Conservation (phyloP, 148 eudicot genomes). For the Diospyros kaki region DNA sequence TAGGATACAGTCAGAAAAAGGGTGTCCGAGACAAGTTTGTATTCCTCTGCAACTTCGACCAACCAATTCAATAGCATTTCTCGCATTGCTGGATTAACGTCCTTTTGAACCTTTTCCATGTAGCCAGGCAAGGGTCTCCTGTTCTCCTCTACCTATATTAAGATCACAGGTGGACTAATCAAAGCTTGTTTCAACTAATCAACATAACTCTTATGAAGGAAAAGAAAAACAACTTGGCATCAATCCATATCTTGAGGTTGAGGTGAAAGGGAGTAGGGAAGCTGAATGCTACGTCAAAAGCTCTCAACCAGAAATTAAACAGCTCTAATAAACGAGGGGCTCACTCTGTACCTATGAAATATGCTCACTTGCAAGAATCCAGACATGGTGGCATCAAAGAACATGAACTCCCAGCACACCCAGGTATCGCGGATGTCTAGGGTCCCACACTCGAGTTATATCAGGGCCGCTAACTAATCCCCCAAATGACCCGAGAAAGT, state of each 20-base stretch:
- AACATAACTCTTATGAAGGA: neutral
- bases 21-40: slow-evolving; percentile 56
- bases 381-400: neutral
- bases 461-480: too few species aligned
- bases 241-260: neutral
- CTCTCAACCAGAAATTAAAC: too few species aligned
- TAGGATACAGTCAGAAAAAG: slow-evolving; percentile 44
- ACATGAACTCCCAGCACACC: neutral
- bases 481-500: too few species aligned
- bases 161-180: neutral
- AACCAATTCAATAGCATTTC: slow-evolving; percentile 55
- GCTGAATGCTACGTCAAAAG: too few species aligned
- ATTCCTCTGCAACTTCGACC: slow-evolving; percentile 62
- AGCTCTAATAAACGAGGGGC: too few species aligned
- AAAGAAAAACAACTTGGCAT: neutral
- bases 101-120: slow-evolving; percentile 48
- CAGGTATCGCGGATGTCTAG: too few species aligned
- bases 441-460: too few species aligned
- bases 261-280: neutral
- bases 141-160: slow-evolving; percentile 27
- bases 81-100: slow-evolving; percentile 40
- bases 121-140: slow-evolving; percentile 41
- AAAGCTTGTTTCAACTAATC: neutral
- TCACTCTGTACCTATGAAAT: too few species aligned
- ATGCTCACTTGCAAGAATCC: too few species aligned